Base-by-base conservation (phyloP, 148 eudicot species). In the Polygonum aviculare region DNA sequence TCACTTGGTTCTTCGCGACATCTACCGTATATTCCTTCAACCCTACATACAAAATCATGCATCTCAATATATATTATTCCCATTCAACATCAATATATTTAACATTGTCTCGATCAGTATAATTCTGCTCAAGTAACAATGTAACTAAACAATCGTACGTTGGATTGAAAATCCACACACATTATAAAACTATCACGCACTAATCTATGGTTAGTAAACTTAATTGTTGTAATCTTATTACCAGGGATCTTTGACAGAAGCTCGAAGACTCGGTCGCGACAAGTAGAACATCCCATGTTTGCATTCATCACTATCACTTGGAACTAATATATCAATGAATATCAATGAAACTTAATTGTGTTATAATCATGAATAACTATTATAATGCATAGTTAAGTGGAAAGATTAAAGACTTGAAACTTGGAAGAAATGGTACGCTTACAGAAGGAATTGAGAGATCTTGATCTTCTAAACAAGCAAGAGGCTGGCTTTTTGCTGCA, bases 241-340 rank as follows among this genome's bases (percentile, higher is more conserved):
- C 91, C 89, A 0, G 54, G 84, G 75, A 88, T 83, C 79, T 79
- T 88, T 5, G 88, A 78, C 75, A 85, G 35, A 45, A 85, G 49
- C 45, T 69, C 78, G 51, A 78, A 85, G 44, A 85, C 85, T 78
- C 81, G 77, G 19, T 78, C 74, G n/a, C 86, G 78, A 62, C 92
- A 85, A n/a, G 78, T 77, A 63, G 73, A 50, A 12, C 92, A 86
- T 73, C 88, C 75, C 82, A 85, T 75, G 69, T 81, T 83, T 75
- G 83, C 88, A 69, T 62, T 82, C 82, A 88, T 73, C 44, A 88
- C 88, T 26, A 88, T 62, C 50, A 88, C 88, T 80, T 88, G 92
- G 79, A 85, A 83, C 92, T 88, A 39, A 39, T 5, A 39, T 39
- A 39, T 39, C 6, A 39, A 39, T 38, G 2, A 38, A 38, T 4